Percentiles rank a stretch among this genome's conserved stretches.
Conservation (phyloP, 164 flowering plant species). For the Hamamelis virginiana region DNA sequence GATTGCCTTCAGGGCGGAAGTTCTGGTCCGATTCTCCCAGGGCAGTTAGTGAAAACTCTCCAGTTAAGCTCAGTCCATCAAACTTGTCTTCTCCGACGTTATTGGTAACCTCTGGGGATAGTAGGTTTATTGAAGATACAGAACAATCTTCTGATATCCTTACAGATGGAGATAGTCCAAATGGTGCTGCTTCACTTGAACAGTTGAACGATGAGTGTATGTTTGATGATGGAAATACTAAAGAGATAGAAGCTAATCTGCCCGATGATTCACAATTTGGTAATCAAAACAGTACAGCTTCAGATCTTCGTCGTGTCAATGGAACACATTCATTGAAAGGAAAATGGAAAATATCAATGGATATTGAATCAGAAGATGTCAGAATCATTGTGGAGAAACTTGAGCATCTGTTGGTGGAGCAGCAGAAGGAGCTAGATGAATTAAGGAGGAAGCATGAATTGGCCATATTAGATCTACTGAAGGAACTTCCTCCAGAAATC, state of each 20-base stretch:
- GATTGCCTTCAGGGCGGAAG: slow-evolving; percentile 71
- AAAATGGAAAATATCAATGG: slow-evolving; percentile 2
- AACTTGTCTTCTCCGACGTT: slow-evolving; percentile 29
- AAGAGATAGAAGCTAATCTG: neutral
- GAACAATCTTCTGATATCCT: slow-evolving; percentile 16
- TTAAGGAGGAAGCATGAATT: slow-evolving; percentile 55
- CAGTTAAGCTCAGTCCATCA: slow-evolving; percentile 34
- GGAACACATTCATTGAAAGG: slow-evolving; percentile 4
- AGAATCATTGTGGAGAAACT: slow-evolving; percentile 43
- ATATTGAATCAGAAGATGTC: slow-evolving; percentile 28
- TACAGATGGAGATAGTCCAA: slow-evolving; percentile 14
- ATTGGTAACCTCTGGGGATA: slow-evolving; percentile 5
- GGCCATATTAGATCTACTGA: slow-evolving; percentile 45
- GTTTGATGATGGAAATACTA: neutral
- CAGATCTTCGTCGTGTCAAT: neutral
- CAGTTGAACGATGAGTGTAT: slow-evolving; percentile 9
- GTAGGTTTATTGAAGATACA: slow-evolving; percentile 20
- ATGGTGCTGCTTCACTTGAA: slow-evolving; percentile 14
- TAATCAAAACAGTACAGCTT: neutral
- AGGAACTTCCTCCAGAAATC: slow-evolving; percentile 50
- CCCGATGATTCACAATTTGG: neutral
- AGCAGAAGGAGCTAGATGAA: slow-evolving; percentile 63
- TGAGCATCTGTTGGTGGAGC: slow-evolving; percentile 50
- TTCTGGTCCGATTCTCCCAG: slow-evolving; percentile 81
- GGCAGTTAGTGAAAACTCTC: slow-evolving; percentile 44